Evolutionary conservation across 208 protist genomes (phyloP).

Genomic region (Naegleria gruberi): DNA sequence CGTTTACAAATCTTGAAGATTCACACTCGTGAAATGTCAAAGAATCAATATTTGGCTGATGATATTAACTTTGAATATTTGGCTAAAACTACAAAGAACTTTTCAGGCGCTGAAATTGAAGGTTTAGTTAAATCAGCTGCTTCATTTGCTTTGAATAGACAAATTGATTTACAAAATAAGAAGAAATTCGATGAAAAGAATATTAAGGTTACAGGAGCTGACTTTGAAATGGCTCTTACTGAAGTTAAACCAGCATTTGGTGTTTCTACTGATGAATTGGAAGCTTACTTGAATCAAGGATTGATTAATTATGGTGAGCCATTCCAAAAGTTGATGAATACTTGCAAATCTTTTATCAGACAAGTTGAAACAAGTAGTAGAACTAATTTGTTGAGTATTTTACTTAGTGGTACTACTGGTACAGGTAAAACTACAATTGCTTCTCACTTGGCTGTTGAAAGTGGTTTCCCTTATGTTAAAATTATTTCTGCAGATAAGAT

Average conservation of each 20-base stretch:
- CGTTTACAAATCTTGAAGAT: slow-evolving; percentile 97
- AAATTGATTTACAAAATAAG: slow-evolving; percentile 69
- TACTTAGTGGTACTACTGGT: slow-evolving; percentile 78
- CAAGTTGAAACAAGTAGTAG: slow-evolving; percentile 66
- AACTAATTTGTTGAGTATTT: slow-evolving; percentile 79
- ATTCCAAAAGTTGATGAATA: slow-evolving; percentile 58
- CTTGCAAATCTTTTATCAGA: slow-evolving; percentile 58
- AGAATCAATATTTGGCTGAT: slow-evolving; percentile 67
- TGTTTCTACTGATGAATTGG: slow-evolving; percentile 75
- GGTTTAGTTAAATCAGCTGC: slow-evolving; percentile 70
- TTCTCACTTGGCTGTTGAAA: slow-evolving; percentile 68
- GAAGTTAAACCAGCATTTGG: slow-evolving; percentile 93
- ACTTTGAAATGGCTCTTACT: slow-evolving; percentile 63
- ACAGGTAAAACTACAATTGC: slow-evolving; percentile 92
- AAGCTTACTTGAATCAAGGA: slow-evolving; percentile 67
- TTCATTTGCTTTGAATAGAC: slow-evolving; percentile 74
- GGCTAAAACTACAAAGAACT: slow-evolving; percentile 93
- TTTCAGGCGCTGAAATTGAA: slow-evolving; percentile 91
- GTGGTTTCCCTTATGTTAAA: slow-evolving; percentile 92
- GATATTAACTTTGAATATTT: slow-evolving; percentile 87
- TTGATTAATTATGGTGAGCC: slow-evolving; percentile 80
- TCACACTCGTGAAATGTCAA: slow-evolving; percentile 88
- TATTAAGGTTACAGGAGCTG: slow-evolving; percentile 42
- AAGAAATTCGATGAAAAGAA: slow-evolving; percentile 51
- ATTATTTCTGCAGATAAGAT: slow-evolving; percentile 84